phyloP scores from a whole-genome alignment of 2,329 filamentous ascomycete species.

The Nemania abortiva region DNA sequence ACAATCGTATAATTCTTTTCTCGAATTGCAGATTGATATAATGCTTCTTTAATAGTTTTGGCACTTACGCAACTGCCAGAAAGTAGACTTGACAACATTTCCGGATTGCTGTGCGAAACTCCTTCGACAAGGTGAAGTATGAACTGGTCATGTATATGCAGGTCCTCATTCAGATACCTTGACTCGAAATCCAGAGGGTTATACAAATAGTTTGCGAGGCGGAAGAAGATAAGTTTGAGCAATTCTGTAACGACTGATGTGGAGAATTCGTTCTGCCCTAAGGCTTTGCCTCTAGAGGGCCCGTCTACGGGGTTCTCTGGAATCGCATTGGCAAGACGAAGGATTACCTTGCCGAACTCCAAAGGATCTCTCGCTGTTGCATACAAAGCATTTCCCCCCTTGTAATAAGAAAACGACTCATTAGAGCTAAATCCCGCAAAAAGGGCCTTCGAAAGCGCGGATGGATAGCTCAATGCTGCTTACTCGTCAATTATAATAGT shows the following conservation, averaged over 20 bases:
- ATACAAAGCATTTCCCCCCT: background rate
- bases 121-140: conserved; percentile 13
- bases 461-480: conserved; percentile 2
- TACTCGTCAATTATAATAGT: background rate
- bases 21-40: conserved; percentile 22
- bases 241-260: conserved; percentile 9
- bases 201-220: conserved; percentile 12
- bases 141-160: conserved; percentile 3
- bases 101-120: conserved; percentile 14
- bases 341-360: background rate
- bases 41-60: conserved; percentile 15
- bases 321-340: conserved; percentile 1
- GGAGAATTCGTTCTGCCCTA: background rate
- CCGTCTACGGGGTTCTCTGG: background rate
- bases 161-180: no score
- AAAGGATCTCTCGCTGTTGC: background rate
- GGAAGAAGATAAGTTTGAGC: conserved; percentile 22
- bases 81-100: background rate
- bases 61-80: conserved; percentile 5
- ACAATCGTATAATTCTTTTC: conserved; percentile 16
- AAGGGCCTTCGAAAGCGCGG: background rate
- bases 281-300: no score
- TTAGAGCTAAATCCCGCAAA: background rate
- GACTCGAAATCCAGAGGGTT: no score
- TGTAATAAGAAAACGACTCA: no score